Percentiles rank a stretch among this genome's conserved stretches.
Evolutionary conservation across 2,329 filamentous ascomycete genomes (phyloP).

Genomic region (Nectriaceae sp.): DNA sequence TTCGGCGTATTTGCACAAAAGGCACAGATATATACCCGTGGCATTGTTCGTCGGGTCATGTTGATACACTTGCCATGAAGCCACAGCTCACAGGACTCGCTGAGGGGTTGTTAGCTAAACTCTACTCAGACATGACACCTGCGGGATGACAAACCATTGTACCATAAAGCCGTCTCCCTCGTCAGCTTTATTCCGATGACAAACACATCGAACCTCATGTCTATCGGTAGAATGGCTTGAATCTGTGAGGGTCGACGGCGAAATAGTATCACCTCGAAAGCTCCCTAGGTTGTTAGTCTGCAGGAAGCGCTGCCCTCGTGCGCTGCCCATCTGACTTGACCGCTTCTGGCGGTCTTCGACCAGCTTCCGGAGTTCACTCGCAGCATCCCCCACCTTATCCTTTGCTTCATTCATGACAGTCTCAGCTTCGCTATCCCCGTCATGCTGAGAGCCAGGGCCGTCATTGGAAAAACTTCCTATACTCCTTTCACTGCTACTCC

Average conservation of each 20-base stretch:
- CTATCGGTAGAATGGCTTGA: conserved; percentile 44
- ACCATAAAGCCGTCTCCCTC: conserved; percentile 59
- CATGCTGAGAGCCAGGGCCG: conserved; percentile 39
- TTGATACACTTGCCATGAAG: conserved; percentile 66
- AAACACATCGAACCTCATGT: conserved; percentile 58
- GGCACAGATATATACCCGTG: conserved; percentile 63
- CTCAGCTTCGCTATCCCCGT: conserved; percentile 60
- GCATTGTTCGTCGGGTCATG: conserved; percentile 57
- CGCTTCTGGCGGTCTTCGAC: conserved; percentile 53
- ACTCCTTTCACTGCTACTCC: conserved; percentile 53
- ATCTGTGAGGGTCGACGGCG: conserved; percentile 54
- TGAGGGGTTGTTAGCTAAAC: conserved; percentile 33
- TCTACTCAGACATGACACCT: not conserved
- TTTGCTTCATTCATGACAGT: conserved; percentile 53
- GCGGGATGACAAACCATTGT: conserved; percentile 55
- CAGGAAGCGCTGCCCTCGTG: conserved; percentile 38
- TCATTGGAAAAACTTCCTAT: conserved; percentile 40
- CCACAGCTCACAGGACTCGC: conserved; percentile 66
- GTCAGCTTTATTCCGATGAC: conserved; percentile 46
- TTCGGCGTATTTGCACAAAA: conserved; percentile 64
- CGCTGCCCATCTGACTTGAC: conserved; percentile 31
- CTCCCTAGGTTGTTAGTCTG: conserved; percentile 32
- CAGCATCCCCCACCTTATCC: conserved; percentile 54
- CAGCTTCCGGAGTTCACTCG: conserved; percentile 61
- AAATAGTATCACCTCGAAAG: conserved; percentile 44